Base-by-base conservation (phyloP, 2,329 filamentous ascomycete genomes). In the Alternaria ventricosa region DNA sequence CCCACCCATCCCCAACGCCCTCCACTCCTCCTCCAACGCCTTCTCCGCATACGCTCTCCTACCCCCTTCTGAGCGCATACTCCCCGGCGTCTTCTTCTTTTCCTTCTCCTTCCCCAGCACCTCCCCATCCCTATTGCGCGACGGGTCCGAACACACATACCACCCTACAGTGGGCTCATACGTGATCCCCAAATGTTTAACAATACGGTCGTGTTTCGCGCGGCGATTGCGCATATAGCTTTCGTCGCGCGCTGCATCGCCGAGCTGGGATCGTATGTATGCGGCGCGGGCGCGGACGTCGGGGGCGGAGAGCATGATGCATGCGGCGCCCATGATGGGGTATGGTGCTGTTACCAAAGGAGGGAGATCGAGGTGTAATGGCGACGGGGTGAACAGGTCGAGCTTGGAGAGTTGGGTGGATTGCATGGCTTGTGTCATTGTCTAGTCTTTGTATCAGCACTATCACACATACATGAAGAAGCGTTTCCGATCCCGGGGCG, bases 361-460 rank as follows among this genome's bases (percentile, higher is more conserved):
- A 3, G 73, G 70, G 1, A 78, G 67, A 5, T 54, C 11, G 1
- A 75, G 72, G 47, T 78, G 71, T 9, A 77, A 57, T 1, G 41
- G 33, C 45, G 74, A 76, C 4, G 76, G 76, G 1, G 77, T 78
- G 61, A 78, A 78, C 12, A 79, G 64, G 51, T 78, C 75, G 30
- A 78, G 71, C 49, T 78, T 77, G 0, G 72, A 74, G 22, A 78
- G 72, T 5, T 60, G 22, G 20, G 74, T 63, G n/a, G 59, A 56
- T 27, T 51, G 60, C 6, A 50, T 61, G 9, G 74, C 76, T 30
- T 69, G 57, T 0, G 75, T 77, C 74, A 76, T 78, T 30, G 76
- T 78, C 76, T 78, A 1, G 3, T 15, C 33, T 2, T 4, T n/a
- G n/a, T 5, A 4, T 13, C 5, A 27, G 47, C 18, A n/a, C 15